Base-by-base conservation (phyloP, 257 asterid genomes). In the Mitragyna speciosa region DNA sequence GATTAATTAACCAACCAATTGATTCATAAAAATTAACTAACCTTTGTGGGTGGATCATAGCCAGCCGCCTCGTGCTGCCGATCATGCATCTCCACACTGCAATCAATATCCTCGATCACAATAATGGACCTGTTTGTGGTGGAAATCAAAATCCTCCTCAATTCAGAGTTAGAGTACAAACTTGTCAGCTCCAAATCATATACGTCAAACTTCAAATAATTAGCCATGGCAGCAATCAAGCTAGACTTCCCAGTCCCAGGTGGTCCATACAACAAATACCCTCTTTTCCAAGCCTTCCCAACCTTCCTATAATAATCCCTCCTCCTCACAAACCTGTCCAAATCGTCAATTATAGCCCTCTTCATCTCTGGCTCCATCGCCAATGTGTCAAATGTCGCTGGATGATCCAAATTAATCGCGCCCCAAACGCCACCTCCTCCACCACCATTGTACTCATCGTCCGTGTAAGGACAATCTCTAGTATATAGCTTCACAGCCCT, bases 211-310 rank as follows among this genome's bases (percentile, higher is more conserved):
- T 84, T 89, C 80, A 94, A 75, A 72, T 94, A 90, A 56, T 94
- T 94, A 4, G 98, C 97, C 83, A 93, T 93, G 70, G 97, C 98
- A 0, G 96, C 98, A 31, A 92, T 85, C 84, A 92, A 82, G 82
- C 93, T 93, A 17, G 97, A 92, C 81, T 93, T 93, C 22, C 97
- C 97, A 0, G 98, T 93, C n/a, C 98, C 98, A 0, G 98, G 98
- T 2, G 97, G 98, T 0, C 98, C 97, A 78, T 92, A 94, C 83
- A 94, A 77, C 17, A 94, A 85, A 78, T 94, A 92, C 30, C 98
- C 97, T 73, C 97, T 85, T 65, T 92, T 94, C 98, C 98, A 94
- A 9, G 98, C 98, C 73, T 91, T 94, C 4, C 98, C 98, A 0
- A 94, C 97, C 73, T 82, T 89, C 87, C 79, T 91, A 49, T 94